These are phyloP conservation scores for Ophiognomonia clavigignenti-juglandacearum DNA, from an alignment of 2,329 filamentous ascomycete species.

Conservation along the genomic window DNA sequence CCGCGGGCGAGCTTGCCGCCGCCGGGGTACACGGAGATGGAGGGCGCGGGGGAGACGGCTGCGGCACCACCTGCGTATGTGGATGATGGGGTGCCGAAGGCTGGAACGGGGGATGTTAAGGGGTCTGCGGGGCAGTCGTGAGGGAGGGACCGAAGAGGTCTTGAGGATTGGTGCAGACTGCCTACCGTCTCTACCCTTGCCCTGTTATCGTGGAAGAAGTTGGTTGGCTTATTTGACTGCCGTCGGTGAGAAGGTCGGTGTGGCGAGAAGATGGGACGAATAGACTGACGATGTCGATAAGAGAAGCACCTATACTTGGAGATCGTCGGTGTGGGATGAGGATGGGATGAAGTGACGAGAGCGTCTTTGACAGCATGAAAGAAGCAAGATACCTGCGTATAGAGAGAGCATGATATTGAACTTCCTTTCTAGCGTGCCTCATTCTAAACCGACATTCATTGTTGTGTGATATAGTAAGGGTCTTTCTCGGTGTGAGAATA, in stretches of 20 bases:
- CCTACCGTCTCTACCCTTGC: not conserved
- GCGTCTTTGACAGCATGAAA: no score
- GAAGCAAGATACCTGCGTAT: no score
- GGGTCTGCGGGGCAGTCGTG: conserved; percentile 3
- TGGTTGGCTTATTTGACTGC: not conserved
- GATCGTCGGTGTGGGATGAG: no score
- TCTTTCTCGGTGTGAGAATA: no score
- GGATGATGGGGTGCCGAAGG: conserved; percentile 17
- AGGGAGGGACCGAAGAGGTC: not conserved
- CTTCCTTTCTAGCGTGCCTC: no score
- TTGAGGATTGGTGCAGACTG: not conserved
- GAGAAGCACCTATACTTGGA: no score
- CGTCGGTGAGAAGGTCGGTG: not conserved
- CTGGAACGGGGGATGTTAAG: conserved; percentile 22
- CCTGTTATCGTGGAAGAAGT: no score
- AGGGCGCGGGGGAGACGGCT: conserved; percentile 2
- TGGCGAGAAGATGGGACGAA: not conserved
- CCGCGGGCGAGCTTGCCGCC: conserved; percentile 16
- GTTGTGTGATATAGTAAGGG: no score
- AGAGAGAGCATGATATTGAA: no score
- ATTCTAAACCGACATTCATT: no score
- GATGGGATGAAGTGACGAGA: no score
- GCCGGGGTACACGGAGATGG: conserved; percentile 22
- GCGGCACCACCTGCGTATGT: conserved; percentile 25
- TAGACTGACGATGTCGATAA: no score